These are phyloP conservation scores for Tolypocladium amazonense DNA, from an alignment of 2,329 filamentous ascomycete species.

Conservation along the genomic window DNA sequence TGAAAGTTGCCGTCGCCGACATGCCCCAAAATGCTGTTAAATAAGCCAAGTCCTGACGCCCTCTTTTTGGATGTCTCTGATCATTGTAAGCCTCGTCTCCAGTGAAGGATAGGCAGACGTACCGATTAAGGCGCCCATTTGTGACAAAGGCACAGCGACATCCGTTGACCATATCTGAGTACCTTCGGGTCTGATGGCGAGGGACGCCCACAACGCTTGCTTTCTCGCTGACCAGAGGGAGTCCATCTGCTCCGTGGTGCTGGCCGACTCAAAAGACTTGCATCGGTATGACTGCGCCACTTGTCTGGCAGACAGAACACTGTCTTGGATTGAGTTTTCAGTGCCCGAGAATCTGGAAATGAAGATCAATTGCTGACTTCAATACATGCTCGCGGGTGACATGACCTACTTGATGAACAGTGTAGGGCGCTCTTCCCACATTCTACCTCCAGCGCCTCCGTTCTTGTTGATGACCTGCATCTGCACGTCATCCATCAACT, in stretches of 20 bases:
- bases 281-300: slow-evolving; percentile 40
- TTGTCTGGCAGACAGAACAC: slow-evolving; percentile 46
- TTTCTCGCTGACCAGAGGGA: slow-evolving; percentile 70
- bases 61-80: slow-evolving; percentile 54
- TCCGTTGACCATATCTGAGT: slow-evolving; percentile 70
- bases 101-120: neutral
- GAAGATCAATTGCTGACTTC: neutral
- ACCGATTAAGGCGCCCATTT: slow-evolving; percentile 58
- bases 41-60: slow-evolving; percentile 50
- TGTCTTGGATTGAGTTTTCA: slow-evolving; percentile 44
- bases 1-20: slow-evolving; percentile 71
- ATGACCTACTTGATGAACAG: slow-evolving; percentile 55
- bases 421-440: slow-evolving; percentile 60
- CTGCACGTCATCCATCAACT: slow-evolving; percentile 53
- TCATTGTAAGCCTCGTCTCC: neutral
- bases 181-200: slow-evolving; percentile 49
- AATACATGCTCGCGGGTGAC: neutral
- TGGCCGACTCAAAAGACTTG: slow-evolving; percentile 58
- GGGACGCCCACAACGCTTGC: slow-evolving; percentile 62
- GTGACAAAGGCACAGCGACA: slow-evolving; percentile 66
- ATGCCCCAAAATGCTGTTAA: slow-evolving; percentile 59
- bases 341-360: slow-evolving; percentile 49
- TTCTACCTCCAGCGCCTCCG: slow-evolving; percentile 45
- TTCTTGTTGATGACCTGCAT: slow-evolving; percentile 57
- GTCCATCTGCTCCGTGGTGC: slow-evolving; percentile 49